Base-by-base conservation (phyloP, 78 protist species). In the Chrysochromulina parva region DNA sequence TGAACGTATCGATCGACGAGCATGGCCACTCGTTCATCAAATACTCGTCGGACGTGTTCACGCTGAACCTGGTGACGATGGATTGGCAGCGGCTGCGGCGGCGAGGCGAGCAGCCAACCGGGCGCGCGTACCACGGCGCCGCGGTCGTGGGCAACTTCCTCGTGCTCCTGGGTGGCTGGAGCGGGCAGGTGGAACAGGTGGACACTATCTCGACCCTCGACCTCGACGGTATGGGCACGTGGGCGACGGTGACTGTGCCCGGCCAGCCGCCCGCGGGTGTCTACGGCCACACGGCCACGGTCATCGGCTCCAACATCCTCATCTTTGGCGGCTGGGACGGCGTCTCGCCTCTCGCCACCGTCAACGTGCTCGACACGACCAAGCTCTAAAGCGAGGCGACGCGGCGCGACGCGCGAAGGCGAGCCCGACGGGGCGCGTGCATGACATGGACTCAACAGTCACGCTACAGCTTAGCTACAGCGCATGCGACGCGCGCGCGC, bases 281-380 rank as follows among this genome's bases (percentile, higher is more conserved):
- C 52, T 74, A 74, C 28, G 84, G 84, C 55, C 84, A 74, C 57
- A 1, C 55, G n/a, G 57, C 84, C 55, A 48, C 54, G 9, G n/a
- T 74, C 84, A 11, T 74, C n/a, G 55, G 55, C 55, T 5, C 55
- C 6, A 74, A 74, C 57, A 50, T 74, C 57, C 57, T 74, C 55
- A 26, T 74, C 16, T 74, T 74, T 19, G 84, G 84, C 84, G 84
- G 84, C 3, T 74, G 84, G 84, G 84, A 74, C 26, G 84, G 55
- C 28, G 17, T 48, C 47, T 28, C 53, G 19, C 84, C 84, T 3
- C 55, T 74, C 28, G 48, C 38, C 55, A 7, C 54, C 2, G 57
- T 48, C 24, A 54, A 74, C 26, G 84, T 74, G 38, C 84, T 74
- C 11, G 84, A 74, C 55, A 74, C 84, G 28, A 69, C 78, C 50